Evolutionary conservation across 495 filamentous ascomycete species (phyloP), one percentile per base, ranked within the genome.

Genomic region (Achaetomiella virescens): DNA sequence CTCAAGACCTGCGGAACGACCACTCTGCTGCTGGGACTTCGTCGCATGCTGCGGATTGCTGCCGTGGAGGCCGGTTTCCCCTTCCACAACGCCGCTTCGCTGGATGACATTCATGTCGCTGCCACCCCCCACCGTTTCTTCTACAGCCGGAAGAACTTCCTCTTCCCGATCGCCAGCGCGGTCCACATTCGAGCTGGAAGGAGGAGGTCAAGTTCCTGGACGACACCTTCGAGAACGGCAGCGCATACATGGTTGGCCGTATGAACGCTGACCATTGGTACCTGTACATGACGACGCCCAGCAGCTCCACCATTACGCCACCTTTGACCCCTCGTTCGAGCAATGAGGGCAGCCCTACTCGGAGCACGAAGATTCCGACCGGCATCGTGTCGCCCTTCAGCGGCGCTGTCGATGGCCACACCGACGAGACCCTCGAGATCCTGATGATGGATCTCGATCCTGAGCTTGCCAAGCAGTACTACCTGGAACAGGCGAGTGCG

Each of bases 251-350:
- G 91, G 93, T 99, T 58, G 95, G 95, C 61, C 96, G 96, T 72
- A 97, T 97, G 91, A 99, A 99, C 65, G 92, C 93, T 57, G 95
- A 97, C 72, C 95, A 99, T 65, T 99, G 95, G 95, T 97, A 97
- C 66, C 76, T 99, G 37, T 99, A 97, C 71, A 81, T 97, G 67
- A 99, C 95, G 31, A 86, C 89, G 49, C 90, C 95, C 17, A 81
- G 86, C 65, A 86, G 80, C 10, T 27, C 29, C n/a, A 71, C 83
- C 59, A 78, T 96, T 54, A 96, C 91, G 1, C 95, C 91, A 12
- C 93, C 95, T 54, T 75, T 83, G 8, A 96, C 86, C 18, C 92
- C 93, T 1, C 50, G 40, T 9, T 63, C 61, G 35, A 64, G 63
- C 55, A 52, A 52, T n/a, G 52, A 47, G 6, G 59, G 53, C n/a